Percentiles rank a stretch among this genome's conserved stretches.
These are phyloP conservation scores for Diospyros kaki DNA, from an alignment of 148 eudicot genomes.

Conservation along the genomic window DNA sequence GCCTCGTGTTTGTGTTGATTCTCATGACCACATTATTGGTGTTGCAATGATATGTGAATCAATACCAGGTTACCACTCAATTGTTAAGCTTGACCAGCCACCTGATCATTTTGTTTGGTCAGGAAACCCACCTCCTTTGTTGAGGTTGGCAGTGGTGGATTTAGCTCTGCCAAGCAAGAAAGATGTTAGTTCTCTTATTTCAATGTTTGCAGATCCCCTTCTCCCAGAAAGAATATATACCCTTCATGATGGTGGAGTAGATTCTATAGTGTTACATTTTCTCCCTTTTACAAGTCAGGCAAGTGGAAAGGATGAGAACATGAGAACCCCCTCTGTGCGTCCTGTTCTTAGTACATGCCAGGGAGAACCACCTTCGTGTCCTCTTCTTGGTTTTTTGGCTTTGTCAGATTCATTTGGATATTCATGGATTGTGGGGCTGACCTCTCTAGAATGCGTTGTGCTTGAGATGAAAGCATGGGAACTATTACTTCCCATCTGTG, in stretches of 20 bases:
- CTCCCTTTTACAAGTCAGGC: conserved; percentile 83
- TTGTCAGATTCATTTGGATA: conserved; percentile 82
- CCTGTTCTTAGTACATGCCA: conserved; percentile 64
- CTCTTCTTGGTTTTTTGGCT: conserved; percentile 70
- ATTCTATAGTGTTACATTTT: conserved; percentile 88
- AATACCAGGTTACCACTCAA: conserved; percentile 28
- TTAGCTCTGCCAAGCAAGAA: conserved; percentile 58
- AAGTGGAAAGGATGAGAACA: conserved; percentile 51
- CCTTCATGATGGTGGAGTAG: conserved; percentile 83
- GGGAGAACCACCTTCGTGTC: conserved; percentile 36
- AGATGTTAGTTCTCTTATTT: conserved; percentile 41
- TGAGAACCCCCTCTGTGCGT: conserved; percentile 73
- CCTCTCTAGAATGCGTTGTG: conserved; percentile 67
- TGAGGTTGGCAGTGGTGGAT: conserved; percentile 86
- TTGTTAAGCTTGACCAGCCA: conserved; percentile 60
- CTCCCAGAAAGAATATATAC: conserved; percentile 73
- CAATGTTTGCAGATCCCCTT: conserved; percentile 71
- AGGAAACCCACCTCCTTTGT: conserved; percentile 80
- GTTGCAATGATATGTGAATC: conserved; percentile 97
- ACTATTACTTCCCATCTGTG: conserved; percentile 44
- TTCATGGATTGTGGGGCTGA: conserved; percentile 88
- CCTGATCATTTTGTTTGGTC: conserved; percentile 63
- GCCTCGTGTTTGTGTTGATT: conserved; percentile 69
- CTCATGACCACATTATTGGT: conserved; percentile 53
- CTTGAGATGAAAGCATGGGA: conserved; percentile 80